phyloP scores from a whole-genome alignment of 805 yeast species.

The Grigorovia humatica region DNA sequence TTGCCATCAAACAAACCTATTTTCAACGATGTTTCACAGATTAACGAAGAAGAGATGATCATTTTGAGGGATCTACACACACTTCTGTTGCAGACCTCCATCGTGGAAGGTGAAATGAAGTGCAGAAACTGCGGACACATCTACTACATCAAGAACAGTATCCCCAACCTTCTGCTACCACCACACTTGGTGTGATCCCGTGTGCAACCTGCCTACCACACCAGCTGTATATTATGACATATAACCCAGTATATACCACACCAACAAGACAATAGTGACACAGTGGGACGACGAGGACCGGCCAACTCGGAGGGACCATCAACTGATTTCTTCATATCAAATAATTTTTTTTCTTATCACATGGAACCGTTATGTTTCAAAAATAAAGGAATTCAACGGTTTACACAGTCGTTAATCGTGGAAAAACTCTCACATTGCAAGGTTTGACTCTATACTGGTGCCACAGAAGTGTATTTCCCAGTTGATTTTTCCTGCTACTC shows the following conservation, averaged over 20 bases:
- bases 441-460: no score
- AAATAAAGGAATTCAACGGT: background rate
- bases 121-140: slow-evolving; percentile 81
- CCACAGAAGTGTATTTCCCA: no score
- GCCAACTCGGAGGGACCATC: no score
- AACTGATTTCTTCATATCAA: background rate
- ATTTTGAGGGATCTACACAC: slow-evolving; percentile 68
- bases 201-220: no score
- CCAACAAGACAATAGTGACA: background rate
- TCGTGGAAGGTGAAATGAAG: slow-evolving; percentile 78
- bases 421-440: no score
- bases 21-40: slow-evolving; percentile 25
- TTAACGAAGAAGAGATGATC: slow-evolving; percentile 31
- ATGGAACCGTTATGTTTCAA: background rate
- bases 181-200: slow-evolving; percentile 64
- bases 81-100: slow-evolving; percentile 74
- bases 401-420: background rate
- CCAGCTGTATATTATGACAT: background rate
- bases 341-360: background rate
- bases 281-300: background rate
- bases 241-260: background rate
- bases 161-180: slow-evolving; percentile 88
- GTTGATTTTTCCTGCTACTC: no score
- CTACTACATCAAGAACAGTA: slow-evolving; percentile 83
- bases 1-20: slow-evolving; percentile 55